Base-by-base conservation (phyloP, 768 basidiomycete genomes). In the Scleroderma citrinum region DNA sequence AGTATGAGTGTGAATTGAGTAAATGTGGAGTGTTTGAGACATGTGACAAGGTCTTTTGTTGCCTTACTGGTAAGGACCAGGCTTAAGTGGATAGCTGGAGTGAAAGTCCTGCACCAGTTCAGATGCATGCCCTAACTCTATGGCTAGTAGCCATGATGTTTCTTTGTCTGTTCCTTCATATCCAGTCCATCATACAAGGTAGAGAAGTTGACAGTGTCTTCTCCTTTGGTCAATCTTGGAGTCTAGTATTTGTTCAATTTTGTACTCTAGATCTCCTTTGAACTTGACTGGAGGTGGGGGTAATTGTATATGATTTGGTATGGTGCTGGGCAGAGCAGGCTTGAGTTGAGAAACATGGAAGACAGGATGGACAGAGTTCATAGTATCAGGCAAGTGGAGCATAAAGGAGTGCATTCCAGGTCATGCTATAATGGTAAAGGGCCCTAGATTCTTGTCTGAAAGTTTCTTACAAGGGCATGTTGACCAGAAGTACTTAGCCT, bases 381-480 rank as follows among this genome's bases (percentile, higher is more conserved):
- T 48, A 17, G 46, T 48, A 40, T 59, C 43, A 7, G 55, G 63
- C 4, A 64, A 52, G 12, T 48, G 38, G 46, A 62, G 43, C 23
- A 52, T 59, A 47, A 52, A 60, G 17, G 59, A 62, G 20, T 46
- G 46, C n/a, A 56, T 23, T 35, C 56, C 48, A 45, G 48, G 42
- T 43, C 58, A 44, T 2, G 52, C 44, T 3, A 65, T 57, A 31
- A 65, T 57, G 7, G 50, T 14, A 30, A 49, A 61, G 7, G 57
- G 60, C 1, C 62, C 54, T 2, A 59, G 46, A 42, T 49, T 49
- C 39, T 56, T 56, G 13, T 60, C 56, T n/a, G 55, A 57, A 5
- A 61, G 46, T 42, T 64, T 61, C 36, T 49, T 32, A 13, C 36
- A 34, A 10, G 45, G 49, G 5, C 38, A 17, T 11, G 44, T 54